Evolutionary conservation across 331 rosid genomes (phyloP).

Genomic region (Acacia pycnantha): DNA sequence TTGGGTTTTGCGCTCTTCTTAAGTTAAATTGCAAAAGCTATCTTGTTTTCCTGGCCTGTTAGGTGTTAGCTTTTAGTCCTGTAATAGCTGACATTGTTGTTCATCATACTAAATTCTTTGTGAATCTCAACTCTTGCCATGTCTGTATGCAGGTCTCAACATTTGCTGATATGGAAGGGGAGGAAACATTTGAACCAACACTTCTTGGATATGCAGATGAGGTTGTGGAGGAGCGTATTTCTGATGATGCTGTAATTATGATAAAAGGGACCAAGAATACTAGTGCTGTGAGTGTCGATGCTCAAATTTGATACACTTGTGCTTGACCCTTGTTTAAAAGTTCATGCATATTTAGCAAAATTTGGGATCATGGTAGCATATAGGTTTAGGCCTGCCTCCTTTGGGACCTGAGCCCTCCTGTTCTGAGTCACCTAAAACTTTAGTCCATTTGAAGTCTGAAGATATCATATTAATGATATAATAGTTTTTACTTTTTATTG

Average conservation of each 20-base stretch:
- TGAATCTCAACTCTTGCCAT: not conserved
- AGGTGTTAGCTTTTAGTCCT: not conserved
- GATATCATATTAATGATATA: not conserved
- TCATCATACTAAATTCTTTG: not conserved
- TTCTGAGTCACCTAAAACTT: not conserved
- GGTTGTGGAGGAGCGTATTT: constrained; percentile 93
- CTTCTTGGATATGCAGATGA: constrained; percentile 94
- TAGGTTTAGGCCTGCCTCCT: not conserved
- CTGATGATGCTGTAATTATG: constrained; percentile 89
- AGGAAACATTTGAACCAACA: constrained; percentile 93
- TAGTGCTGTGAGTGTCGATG: constrained; percentile 71
- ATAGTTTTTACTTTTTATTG: not conserved
- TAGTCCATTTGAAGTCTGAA: not conserved
- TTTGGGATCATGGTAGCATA: not conserved
- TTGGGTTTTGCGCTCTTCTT: not conserved
- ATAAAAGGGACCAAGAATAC: constrained; percentile 88
- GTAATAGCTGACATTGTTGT: constrained; percentile 3
- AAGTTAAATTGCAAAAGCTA: not conserved
- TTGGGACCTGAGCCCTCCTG: too few relatives aligned
- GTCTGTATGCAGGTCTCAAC: constrained; percentile 72
- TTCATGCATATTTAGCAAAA: not conserved
- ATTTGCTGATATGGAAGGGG: constrained; percentile 99
- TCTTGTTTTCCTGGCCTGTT: not conserved
- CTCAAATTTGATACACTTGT: not conserved
- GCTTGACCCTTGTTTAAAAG: not conserved